phyloP scores from a whole-genome alignment of 1,284 basidiomycete species.

The Violaceomyces palustris region DNA sequence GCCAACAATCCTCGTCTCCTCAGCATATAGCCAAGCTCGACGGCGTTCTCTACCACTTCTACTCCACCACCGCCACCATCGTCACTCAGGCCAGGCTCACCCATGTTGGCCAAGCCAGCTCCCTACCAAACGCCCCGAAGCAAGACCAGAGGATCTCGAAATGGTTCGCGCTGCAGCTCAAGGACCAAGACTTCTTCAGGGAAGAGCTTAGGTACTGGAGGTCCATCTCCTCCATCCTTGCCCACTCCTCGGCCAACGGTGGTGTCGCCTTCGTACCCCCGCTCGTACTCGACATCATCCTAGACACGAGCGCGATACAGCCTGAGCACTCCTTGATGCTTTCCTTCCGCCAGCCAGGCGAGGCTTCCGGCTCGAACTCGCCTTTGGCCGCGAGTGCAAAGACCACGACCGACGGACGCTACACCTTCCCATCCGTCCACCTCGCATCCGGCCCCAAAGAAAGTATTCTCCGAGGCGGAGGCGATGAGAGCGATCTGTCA shows the following conservation, averaged over 20 bases:
- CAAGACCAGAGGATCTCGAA: conserved; percentile 8
- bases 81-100: conserved; percentile 46
- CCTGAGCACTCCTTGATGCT: conserved; percentile 40
- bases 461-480: no score
- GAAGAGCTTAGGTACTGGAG: conserved; percentile 51
- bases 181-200: conserved; percentile 49
- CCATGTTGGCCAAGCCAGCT: conserved; percentile 15
- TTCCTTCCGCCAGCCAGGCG: no score
- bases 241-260: background rate
- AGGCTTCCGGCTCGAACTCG: no score
- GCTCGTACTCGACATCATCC: conserved; percentile 50
- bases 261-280: conserved; percentile 27
- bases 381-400: background rate
- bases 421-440: no score
- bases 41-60: conserved; percentile 50
- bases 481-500: background rate
- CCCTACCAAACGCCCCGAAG: no score
- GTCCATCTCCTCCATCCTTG: conserved; percentile 18
- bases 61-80: conserved; percentile 51
- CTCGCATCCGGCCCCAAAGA: no score
- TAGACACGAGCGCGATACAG: conserved; percentile 43
- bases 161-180: conserved; percentile 53
- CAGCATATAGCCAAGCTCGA: conserved; percentile 25
- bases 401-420: conserved; percentile 9
- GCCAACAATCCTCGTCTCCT: background rate